These are phyloP conservation scores for Fraxinus latifolia DNA, from an alignment of 305 asterid genomes.

Conservation along the genomic window DNA sequence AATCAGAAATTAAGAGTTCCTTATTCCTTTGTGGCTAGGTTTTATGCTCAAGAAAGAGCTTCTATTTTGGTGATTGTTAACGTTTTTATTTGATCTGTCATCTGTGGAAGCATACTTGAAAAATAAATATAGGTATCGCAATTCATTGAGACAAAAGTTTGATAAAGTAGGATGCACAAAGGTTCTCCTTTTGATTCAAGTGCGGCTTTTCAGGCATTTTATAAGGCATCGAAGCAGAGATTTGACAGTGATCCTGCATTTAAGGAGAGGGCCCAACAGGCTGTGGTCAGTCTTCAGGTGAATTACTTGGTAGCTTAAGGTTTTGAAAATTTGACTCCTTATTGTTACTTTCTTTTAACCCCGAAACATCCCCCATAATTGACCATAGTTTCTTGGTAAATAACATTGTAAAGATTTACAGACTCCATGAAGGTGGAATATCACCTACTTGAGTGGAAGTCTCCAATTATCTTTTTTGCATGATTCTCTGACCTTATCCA, in stretches of 20 bases:
- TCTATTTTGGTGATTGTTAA: background rate
- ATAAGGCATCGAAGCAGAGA: constrained; percentile 79
- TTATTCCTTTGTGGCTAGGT: background rate
- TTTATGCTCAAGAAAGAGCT: background rate
- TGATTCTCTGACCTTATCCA: constrained; percentile 7
- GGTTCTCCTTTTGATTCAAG: constrained; percentile 6
- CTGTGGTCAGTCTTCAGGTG: constrained; percentile 97
- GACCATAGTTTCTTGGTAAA: background rate
- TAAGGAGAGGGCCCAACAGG: constrained; percentile 83
- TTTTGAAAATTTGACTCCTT: background rate
- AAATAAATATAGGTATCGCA: background rate
- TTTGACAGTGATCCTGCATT: constrained; percentile 73
- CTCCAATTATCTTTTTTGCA: constrained; percentile 5
- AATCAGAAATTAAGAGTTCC: background rate
- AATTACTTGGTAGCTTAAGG: constrained; percentile 16
- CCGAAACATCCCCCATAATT: background rate
- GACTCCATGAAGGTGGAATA: background rate
- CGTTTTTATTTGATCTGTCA: background rate
- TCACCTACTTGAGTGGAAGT: background rate
- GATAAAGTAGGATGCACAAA: constrained; percentile 2
- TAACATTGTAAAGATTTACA: background rate
- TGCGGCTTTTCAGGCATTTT: constrained; percentile 57
- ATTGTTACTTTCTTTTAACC: background rate
- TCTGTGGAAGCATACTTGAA: background rate
- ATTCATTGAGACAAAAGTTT: background rate